phyloP scores from a whole-genome alignment of 495 filamentous ascomycete genomes.

The Podospora anserina region DNA sequence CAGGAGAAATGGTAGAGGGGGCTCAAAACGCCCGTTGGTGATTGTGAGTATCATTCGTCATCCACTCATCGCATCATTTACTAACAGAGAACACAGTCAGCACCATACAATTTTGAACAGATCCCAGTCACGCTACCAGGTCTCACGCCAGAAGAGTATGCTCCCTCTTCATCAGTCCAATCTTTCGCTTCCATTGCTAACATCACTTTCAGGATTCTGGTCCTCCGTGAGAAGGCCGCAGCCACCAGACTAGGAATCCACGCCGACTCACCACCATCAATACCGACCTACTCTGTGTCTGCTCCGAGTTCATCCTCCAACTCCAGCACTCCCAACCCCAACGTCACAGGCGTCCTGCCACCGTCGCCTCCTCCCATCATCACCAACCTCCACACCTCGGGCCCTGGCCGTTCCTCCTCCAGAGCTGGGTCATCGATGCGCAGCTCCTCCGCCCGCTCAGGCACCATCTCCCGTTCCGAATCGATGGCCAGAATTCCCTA shows the following conservation, averaged over 20 bases:
- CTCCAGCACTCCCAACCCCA: not conserved
- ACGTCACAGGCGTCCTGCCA: not conserved
- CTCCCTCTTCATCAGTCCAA: too few species aligned
- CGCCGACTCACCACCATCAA: not conserved
- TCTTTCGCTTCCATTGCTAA: conserved; percentile 4
- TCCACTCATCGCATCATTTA: not conserved
- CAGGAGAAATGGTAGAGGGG: not conserved
- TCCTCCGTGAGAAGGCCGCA: conserved; percentile 44
- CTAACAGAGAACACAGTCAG: conserved; percentile 37
- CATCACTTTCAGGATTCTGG: conserved; percentile 27
- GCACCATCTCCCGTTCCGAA: not conserved
- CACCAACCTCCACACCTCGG: not conserved
- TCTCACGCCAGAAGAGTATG: conserved; percentile 44
- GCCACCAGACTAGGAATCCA: conserved; percentile 35
- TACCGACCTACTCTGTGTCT: not conserved
- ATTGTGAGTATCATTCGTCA: not conserved
- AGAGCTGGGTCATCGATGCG: conserved; percentile 6
- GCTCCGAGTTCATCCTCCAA: not conserved
- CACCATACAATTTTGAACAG: conserved; percentile 47
- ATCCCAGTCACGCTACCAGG: conserved; percentile 39
- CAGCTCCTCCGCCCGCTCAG: not conserved
- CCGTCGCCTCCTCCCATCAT: not conserved
- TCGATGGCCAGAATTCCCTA: not conserved
- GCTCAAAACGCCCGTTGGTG: not conserved
- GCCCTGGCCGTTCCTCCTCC: conserved; percentile 1